These are phyloP conservation scores for Aspergillus ustus DNA, from an alignment of 2,329 filamentous ascomycete species.

Conservation along the genomic window DNA sequence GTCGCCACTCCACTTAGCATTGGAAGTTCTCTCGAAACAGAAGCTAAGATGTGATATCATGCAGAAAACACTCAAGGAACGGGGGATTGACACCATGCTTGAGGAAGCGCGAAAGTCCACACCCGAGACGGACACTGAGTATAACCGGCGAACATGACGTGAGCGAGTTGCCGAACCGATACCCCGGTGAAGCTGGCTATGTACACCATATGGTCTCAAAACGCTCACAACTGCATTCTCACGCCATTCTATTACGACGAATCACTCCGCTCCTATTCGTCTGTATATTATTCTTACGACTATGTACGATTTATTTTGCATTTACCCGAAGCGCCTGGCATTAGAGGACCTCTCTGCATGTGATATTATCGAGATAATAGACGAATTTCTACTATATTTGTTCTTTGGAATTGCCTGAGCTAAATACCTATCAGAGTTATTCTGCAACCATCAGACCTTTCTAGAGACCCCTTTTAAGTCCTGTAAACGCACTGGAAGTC, in stretches of 20 bases:
- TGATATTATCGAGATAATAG: background rate
- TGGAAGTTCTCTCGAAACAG: background rate
- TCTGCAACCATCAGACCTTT: too few species aligned
- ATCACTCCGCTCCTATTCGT: background rate
- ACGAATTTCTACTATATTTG: background rate
- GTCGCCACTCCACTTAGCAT: slow-evolving; percentile 11
- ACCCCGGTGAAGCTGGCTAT: too few species aligned
- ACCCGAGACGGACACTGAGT: slow-evolving; percentile 79
- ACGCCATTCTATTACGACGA: background rate
- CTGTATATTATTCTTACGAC: slow-evolving; percentile 10
- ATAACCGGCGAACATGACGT: slow-evolving; percentile 53
- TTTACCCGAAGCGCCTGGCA: slow-evolving; percentile 8
- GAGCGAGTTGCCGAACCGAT: background rate
- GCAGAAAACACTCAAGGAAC: slow-evolving; percentile 81
- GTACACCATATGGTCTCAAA: background rate
- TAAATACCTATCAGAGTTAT: too few species aligned
- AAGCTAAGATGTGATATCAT: slow-evolving; percentile 1
- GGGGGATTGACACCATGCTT: slow-evolving; percentile 90
- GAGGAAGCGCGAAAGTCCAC: slow-evolving; percentile 89
- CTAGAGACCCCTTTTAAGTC: too few species aligned
- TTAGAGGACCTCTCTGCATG: background rate
- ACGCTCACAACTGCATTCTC: too few species aligned
- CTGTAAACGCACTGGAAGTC: too few species aligned
- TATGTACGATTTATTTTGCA: slow-evolving; percentile 15
- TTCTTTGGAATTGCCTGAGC: background rate